These are phyloP conservation scores for Ganoderma leucocontextum DNA, from an alignment of 1,284 basidiomycete genomes.

Conservation along the genomic window DNA sequence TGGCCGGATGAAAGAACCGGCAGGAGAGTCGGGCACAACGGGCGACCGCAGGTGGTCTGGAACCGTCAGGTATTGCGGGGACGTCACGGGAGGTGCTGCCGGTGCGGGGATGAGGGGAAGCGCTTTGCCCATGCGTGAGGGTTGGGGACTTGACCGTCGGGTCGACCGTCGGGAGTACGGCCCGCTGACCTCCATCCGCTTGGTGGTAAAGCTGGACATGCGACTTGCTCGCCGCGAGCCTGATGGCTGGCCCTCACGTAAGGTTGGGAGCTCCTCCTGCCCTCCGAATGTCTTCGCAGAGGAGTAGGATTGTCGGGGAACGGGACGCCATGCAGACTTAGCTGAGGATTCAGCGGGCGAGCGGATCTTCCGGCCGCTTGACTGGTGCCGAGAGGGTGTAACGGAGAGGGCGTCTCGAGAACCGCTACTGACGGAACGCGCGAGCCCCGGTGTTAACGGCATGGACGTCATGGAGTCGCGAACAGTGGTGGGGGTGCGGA, in stretches of 20 bases:
- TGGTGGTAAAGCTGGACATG: conserved; percentile 12
- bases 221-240: conserved; percentile 17
- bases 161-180: conserved; percentile 26
- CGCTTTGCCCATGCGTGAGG: conserved; percentile 13
- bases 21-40: background rate
- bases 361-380: conserved; percentile 21
- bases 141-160: conserved; percentile 14
- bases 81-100: conserved; percentile 9
- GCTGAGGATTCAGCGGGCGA: conserved; percentile 27
- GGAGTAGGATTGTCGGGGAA: conserved; percentile 29
- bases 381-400: conserved; percentile 15
- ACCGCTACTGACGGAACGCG: conserved; percentile 11
- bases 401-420: conserved; percentile 18
- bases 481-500: conserved; percentile 17
- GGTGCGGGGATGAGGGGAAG: conserved; percentile 12
- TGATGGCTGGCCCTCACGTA: conserved; percentile 24
- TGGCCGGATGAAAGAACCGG: conserved; percentile 11
- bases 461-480: conserved; percentile 28
- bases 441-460: conserved; percentile 13
- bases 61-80: conserved; percentile 22
- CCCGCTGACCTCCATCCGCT: conserved; percentile 26
- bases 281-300: conserved; percentile 31
- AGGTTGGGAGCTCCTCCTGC: conserved; percentile 30
- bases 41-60: conserved; percentile 20
- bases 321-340: conserved; percentile 24